Conservation (phyloP, 164 flowering plant genomes). For the Vitis amurensis region DNA sequence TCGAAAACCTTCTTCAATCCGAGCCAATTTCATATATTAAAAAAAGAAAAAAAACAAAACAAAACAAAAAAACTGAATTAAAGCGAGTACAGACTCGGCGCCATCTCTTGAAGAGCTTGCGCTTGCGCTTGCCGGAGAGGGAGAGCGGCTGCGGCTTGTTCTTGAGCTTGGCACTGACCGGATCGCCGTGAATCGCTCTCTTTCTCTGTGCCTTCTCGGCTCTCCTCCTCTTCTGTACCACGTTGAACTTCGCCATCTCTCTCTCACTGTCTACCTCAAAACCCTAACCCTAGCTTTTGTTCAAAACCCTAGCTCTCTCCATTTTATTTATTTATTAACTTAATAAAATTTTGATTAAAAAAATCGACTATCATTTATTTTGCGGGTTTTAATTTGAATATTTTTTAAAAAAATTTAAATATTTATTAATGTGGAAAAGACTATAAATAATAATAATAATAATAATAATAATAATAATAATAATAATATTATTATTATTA, state of each 20-base stretch:
- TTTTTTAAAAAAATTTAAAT: no score
- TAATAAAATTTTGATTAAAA: no score
- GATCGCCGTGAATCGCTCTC: conserved; percentile 73
- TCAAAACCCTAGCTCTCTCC: no score
- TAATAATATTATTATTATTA: no score
- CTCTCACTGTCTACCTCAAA: background rate
- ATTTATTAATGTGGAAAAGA: no score
- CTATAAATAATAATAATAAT: no score
- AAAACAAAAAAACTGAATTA: background rate
- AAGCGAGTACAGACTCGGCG: conserved; percentile 48
- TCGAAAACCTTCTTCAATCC: background rate
- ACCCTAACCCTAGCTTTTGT: conserved; percentile 13
- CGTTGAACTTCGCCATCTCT: conserved; percentile 79
- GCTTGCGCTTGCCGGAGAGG: conserved; percentile 87
- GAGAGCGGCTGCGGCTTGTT: conserved; percentile 43
- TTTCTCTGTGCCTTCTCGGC: conserved; percentile 46
- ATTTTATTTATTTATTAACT: no score
- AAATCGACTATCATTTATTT: no score
- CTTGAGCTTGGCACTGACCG: conserved; percentile 64
- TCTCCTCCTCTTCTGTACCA: conserved; percentile 67
- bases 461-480: no score
- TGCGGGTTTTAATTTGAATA: no score
- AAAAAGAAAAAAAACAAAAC: background rate
- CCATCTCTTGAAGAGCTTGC: conserved; percentile 84
- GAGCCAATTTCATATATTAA: background rate